Evolutionary conservation across 805 yeast species (phyloP), one percentile per base, ranked within the genome.

Genomic region (Barnettozyma vustinii): DNA sequence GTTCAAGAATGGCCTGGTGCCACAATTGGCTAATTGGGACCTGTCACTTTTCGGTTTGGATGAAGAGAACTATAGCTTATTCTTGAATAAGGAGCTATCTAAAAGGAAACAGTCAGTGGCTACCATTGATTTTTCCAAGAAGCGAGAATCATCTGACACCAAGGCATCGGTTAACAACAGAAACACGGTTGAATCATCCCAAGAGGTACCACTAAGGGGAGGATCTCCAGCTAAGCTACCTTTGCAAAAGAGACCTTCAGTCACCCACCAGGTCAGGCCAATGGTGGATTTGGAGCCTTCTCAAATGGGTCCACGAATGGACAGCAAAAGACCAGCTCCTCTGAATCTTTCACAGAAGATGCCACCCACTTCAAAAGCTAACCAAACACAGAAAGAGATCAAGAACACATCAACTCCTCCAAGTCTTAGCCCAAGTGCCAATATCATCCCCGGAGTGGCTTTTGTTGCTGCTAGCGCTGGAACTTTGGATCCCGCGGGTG

Each of bases 1-100:
- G 55, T 79, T 79, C 49, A 79, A 79, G 20, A 72, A 73, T 40
- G 85, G 85, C 0, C 69, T 70, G 33, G 64, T 78, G 5, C 88
- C 88, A 0, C 67, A 69, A 27, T 56, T 81, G 56, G 63, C 75
- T 4, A 76, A 79, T 51, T 79, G 84, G 73, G 83, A 77, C 50
- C 52, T 71, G 8, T 53, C 67, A 1, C 30, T 63, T 42, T 73
- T 72, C 56, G 72, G 72, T 25, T 46, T 72, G 18, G 72, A 71
- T 54, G 69, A 66, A 46, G 61, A 53, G 19, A 63, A 70, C 21
- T 72, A 72, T 49, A 56, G 60, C 27, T 18, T 54, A 23, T 60
- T 56, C 27, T 10, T 61, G 32, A 56, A 56, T 42, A 50, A 42
- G 37, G 61, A 57, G 5, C 19, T 37, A 10, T 27, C 36, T 15